Base-by-base conservation (phyloP, 2,329 filamentous ascomycete genomes). In the Aspergillus sp. region DNA sequence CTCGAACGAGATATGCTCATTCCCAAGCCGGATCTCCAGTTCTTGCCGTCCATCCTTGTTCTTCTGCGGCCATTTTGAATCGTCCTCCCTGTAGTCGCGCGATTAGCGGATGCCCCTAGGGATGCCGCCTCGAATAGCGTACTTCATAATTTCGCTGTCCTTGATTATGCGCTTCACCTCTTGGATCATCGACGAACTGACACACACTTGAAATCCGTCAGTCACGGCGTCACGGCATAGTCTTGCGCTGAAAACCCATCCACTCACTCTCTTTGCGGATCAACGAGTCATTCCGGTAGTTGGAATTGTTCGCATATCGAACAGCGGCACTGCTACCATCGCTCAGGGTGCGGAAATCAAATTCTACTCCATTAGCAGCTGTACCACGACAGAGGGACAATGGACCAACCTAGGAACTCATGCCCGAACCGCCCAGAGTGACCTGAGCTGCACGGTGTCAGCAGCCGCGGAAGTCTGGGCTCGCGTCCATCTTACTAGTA, bases 31-130 rank as follows among this genome's bases (percentile, higher is more conserved):
- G 37, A 98, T 95, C 62, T 98, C 91, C 29, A 98, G 71, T 65
- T 98, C 91, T 59, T 98, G 91, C 43, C 89, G 78, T 22, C 91
- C 91, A 51, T 98, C 91, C 66, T 96, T 96, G 68, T 98, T 98
- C 75, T 96, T 98, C 61, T 93, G 86, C 1, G 91, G 91, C 91
- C 91, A 98, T 60, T 95, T 95, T 15, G 80, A 83, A 60, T 98
- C 91, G 56, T 98, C 91, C 78, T 98, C 91, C 68, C 86, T 93
- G 47, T 41, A 24, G 12, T 20, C 16, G 22, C 35, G 12, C n/a
- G 14, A 32, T 32, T 32, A 32, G 30, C 26, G 3, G 12, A 4
- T 26, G 37, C 63, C 28, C 26, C 24, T 38, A 24, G 22, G 10
- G 11, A 11, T 11, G 13, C 15, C 38, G 16, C 12, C 15, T 5